A percentile compares a stretch with the other conserved stretches of the same genome.
Conservation (phyloP, 352 stramenopile species). For the Globisporangium barbulae region DNA sequence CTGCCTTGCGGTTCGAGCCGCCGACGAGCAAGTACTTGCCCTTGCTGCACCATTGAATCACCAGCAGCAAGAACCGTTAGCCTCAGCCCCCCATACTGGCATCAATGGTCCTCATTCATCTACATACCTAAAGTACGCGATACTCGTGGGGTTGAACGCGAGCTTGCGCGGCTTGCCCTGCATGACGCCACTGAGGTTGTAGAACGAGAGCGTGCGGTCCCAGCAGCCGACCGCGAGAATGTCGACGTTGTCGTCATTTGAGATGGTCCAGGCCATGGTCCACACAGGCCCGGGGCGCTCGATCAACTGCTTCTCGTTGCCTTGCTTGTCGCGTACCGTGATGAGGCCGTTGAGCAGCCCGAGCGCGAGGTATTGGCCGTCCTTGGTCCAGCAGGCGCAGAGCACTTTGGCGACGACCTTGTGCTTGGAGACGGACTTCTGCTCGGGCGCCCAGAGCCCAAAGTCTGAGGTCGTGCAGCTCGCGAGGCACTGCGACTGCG, state of each 20-base stretch:
- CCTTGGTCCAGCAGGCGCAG: constrained; percentile 89
- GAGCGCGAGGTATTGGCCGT: constrained; percentile 90
- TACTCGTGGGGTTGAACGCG: constrained; percentile 89
- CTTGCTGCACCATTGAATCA: constrained; percentile 37
- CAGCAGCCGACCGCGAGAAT: constrained; percentile 92
- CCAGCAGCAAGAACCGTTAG: neutral
- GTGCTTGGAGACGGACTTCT: constrained; percentile 94
- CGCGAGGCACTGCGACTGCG: constrained; percentile 88
- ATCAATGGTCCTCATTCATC: neutral
- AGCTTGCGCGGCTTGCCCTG: constrained; percentile 87
- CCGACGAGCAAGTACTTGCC: constrained; percentile 91
- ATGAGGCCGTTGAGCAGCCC: constrained; percentile 91
- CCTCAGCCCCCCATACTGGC: neutral
- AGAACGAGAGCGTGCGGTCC: constrained; percentile 93
- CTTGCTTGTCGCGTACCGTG: constrained; percentile 90
- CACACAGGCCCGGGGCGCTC: constrained; percentile 85
- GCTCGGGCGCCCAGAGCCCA: constrained; percentile 91
- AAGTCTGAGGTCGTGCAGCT: constrained; percentile 94
- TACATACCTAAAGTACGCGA: constrained; percentile 82
- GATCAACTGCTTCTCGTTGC: constrained; percentile 89
- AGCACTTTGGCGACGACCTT: constrained; percentile 94
- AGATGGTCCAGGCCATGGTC: constrained; percentile 83
- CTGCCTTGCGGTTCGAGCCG: constrained; percentile 85
- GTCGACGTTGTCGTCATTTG: constrained; percentile 78
- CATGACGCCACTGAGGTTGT: constrained; percentile 80